Conservation (phyloP, 352 stramenopile species). For the Globisporangium polare region DNA sequence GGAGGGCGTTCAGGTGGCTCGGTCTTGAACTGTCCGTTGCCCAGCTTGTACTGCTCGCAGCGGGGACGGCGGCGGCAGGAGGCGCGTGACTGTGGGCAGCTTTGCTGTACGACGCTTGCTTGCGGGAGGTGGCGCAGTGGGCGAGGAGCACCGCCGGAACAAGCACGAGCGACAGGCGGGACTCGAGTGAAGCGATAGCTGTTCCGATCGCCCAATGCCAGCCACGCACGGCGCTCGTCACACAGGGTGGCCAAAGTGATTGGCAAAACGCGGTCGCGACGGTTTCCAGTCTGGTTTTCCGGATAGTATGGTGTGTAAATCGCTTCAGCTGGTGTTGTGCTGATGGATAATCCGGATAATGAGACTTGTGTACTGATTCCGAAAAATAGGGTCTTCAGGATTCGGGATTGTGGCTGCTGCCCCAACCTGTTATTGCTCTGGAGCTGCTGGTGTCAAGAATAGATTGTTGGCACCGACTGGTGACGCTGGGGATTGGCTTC, state of each 20-base stretch:
- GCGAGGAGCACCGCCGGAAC: neutral
- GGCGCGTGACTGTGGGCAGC: neutral
- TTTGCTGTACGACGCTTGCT: neutral
- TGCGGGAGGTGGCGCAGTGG: neutral
- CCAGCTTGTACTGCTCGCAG: neutral
- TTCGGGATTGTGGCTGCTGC: neutral
- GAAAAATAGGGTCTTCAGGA: neutral
- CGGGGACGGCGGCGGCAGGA: neutral
- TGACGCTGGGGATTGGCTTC: slow-evolving; percentile 10
- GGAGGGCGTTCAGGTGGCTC: neutral
- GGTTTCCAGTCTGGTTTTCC: neutral
- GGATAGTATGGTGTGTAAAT: no score
- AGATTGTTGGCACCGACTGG: neutral
- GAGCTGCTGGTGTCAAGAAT: neutral
- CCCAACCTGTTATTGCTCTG: neutral
- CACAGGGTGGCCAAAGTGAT: neutral
- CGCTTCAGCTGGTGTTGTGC: neutral
- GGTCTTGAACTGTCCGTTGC: neutral
- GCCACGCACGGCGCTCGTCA: slow-evolving; percentile 5
- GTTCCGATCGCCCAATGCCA: neutral
- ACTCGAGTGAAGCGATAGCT: neutral
- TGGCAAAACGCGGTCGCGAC: neutral
- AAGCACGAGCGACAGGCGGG: neutral
- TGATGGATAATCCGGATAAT: neutral
- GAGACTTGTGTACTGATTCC: neutral